A percentile compares a stretch with the other conserved stretches of the same genome.
phyloP scores from a whole-genome alignment of 179 eudicot species.

The Spinacia oleracea region DNA sequence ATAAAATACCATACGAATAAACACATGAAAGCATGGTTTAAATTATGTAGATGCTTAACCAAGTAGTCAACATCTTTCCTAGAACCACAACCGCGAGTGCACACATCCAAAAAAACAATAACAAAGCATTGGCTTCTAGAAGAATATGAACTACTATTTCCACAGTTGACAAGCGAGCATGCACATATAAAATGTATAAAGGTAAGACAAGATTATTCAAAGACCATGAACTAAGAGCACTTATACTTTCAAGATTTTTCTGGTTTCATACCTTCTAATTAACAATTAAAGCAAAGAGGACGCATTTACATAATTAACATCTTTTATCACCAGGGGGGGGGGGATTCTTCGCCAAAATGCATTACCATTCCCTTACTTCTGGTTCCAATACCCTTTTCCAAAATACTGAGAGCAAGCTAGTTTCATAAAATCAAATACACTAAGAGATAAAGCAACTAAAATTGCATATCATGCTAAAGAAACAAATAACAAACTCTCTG shows the following conservation, averaged over 20 bases:
- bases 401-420: background rate
- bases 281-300: background rate
- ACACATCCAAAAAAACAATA: background rate
- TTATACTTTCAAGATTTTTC: no score
- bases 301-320: background rate
- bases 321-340: background rate
- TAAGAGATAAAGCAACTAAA: background rate
- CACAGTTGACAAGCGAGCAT: background rate
- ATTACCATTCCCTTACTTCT: no score
- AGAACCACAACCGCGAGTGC: background rate
- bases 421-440: no score
- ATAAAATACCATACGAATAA: no score
- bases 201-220: no score
- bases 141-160: background rate
- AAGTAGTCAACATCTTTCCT: no score
- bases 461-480: background rate
- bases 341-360: no score
- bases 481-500: no score
- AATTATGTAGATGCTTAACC: no score
- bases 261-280: background rate
- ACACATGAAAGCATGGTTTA: background rate
- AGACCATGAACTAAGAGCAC: no score
- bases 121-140: background rate
- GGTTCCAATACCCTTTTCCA: no score
- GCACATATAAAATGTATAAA: background rate